Conservation (phyloP, 169 alveolate genomes). For the Cryptosporidium felis region DNA sequence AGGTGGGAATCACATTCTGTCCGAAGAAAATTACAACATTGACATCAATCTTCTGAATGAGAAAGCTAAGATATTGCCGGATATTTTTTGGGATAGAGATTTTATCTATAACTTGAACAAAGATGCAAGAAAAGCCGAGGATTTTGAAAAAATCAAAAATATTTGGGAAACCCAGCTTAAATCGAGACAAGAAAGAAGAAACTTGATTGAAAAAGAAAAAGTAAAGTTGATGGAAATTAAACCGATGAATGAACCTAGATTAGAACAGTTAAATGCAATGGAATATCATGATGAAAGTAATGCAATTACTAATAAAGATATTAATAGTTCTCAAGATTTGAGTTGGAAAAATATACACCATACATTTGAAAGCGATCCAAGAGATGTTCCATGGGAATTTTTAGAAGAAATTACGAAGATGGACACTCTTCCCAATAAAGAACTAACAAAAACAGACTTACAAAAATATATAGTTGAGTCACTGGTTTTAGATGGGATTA, state of each 20-base stretch:
- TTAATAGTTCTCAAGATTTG: neutral
- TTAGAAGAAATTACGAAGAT: constrained; percentile 15
- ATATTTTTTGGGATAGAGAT: constrained; percentile 45
- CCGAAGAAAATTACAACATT: neutral
- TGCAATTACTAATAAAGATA: neutral
- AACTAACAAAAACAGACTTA: constrained; percentile 3
- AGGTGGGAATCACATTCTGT: neutral
- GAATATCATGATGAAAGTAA: constrained; percentile 25
- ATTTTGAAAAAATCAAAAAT: constrained; percentile 34
- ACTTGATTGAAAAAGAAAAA: neutral
- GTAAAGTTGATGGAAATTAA: neutral
- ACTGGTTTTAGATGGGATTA: constrained; percentile 12
- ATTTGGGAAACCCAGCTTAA: constrained; percentile 24
- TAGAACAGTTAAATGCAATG: neutral
- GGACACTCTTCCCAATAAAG: constrained; percentile 4
- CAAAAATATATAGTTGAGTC: constrained; percentile 54
- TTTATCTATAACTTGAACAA: constrained; percentile 11
- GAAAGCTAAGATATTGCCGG: constrained; percentile 8
- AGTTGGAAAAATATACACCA: constrained; percentile 21
- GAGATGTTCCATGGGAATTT: constrained; percentile 69
- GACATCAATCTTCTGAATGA: neutral
- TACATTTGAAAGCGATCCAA: constrained; percentile 54
- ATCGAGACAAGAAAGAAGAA: neutral
- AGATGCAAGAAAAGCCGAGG: constrained; percentile 27
- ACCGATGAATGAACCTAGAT: neutral